These are phyloP conservation scores for Xylaria intraflava DNA, from an alignment of 495 filamentous ascomycete species.

Conservation along the genomic window DNA sequence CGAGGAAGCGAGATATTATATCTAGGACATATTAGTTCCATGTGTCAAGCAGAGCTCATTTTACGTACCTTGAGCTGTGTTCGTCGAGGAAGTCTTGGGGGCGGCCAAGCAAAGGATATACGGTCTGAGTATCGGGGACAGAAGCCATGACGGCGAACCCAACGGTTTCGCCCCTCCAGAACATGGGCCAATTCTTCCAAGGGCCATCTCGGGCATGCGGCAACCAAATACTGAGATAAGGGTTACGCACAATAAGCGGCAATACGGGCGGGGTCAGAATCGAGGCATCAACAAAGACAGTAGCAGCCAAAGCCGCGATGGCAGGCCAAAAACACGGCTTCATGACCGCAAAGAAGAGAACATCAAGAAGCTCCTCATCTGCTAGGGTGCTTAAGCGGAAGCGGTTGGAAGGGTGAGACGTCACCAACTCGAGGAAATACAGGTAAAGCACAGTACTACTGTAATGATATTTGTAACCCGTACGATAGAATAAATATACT, in stretches of 20 bases:
- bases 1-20: conserved; percentile 63
- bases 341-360: conserved; percentile 14
- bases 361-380: conserved; percentile 18
- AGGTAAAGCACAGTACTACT: neutral
- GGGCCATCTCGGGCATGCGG: conserved; percentile 68
- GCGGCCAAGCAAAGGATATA: conserved; percentile 84
- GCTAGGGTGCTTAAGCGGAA: neutral
- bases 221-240: conserved; percentile 88
- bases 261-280: conserved; percentile 71
- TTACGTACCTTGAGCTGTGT: conserved; percentile 38
- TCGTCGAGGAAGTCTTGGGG: conserved; percentile 69
- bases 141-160: conserved; percentile 77
- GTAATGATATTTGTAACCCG: neutral
- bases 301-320: conserved; percentile 31
- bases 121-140: conserved; percentile 58
- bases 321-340: conserved; percentile 21
- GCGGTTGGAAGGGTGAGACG: neutral
- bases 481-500: neutral
- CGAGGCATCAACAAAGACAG: conserved; percentile 36
- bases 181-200: conserved; percentile 94
- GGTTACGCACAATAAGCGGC: conserved; percentile 83
- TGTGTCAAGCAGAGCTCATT: neutral
- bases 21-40: conserved; percentile 3
- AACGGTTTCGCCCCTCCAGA: conserved; percentile 78
- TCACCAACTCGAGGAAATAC: neutral